phyloP scores from a whole-genome alignment of 257 asterid genomes.

The Solanum commersonii region DNA sequence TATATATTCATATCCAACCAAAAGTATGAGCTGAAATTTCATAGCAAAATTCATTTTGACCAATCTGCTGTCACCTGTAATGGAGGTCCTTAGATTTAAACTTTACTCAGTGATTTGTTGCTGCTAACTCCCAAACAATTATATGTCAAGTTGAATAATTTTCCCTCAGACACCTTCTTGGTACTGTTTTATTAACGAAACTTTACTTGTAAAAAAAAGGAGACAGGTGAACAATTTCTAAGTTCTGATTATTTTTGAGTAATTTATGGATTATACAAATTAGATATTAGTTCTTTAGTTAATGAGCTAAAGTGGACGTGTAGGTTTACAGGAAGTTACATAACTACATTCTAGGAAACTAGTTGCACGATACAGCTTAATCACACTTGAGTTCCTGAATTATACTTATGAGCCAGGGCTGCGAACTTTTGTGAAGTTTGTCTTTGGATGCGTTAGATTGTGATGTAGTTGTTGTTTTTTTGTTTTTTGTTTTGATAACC shows the following conservation, averaged over 20 bases:
- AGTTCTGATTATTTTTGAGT: neutral
- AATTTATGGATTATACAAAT: neutral
- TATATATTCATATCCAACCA: neutral
- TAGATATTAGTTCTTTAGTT: neutral
- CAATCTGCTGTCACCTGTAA: neutral
- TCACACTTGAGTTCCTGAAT: neutral
- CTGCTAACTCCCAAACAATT: neutral
- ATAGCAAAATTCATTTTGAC: neutral
- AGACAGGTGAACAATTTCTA: neutral
- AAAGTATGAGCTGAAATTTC: neutral
- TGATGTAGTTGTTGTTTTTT: neutral
- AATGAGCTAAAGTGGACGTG: neutral
- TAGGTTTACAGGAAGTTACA: neutral
- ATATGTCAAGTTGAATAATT: neutral
- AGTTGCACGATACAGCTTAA: neutral
- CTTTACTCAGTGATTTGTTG: neutral
- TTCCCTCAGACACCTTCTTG: neutral
- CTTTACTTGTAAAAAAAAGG: neutral
- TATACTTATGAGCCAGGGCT: neutral
- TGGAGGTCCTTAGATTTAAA: neutral
- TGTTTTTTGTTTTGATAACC: too few species aligned
- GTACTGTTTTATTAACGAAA: neutral
- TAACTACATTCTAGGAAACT: neutral
- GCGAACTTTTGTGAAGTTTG: neutral
- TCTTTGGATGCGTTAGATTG: neutral